Evolutionary conservation across 306 rosid genomes (phyloP), one percentile per base, ranked within the genome.

Genomic region (Malus sieversii): DNA sequence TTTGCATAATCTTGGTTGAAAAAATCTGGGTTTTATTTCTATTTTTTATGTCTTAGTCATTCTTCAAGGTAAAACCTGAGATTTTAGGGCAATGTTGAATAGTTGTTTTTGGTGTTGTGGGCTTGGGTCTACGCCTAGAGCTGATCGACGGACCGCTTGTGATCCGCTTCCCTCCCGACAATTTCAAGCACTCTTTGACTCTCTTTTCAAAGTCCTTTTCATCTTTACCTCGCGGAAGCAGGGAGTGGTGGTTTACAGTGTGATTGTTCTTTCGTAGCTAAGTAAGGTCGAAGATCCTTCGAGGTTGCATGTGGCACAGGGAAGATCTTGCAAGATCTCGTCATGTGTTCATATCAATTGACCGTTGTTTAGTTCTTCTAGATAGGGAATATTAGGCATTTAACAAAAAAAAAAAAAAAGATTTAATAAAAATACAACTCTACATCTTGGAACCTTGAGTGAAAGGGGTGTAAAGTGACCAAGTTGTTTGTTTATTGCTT

Each of bases 401-500:
- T 38, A 38, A 38, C 42, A 38, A 38, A 38, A 38, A 38, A 38
- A 7, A 35, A 7, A 6, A 6, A 38, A 38, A 7, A 38, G 0
- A 0, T 0, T 38, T 38, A 38, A 38, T 38, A 38, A 38, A 38
- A 38, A 6, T 38, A 38, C 59, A 72, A 72, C 84, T 51, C 57
- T 42, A 23, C 62, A 62, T 19, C 35, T 58, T 63, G 51, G 66
- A 69, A 60, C 62, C 20, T 75, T 53, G 61, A 68, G 73, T 83
- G 58, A 64, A 45, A 40, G 51, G 20, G 60, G 59, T 61, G 72
- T 80, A 81, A 75, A 69, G 81, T 68, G 82, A 51, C 72, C 64
- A 58, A 59, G 71, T 76, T 81, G 60, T 77, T 82, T 75, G 81
- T 81, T 70, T 73, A 40, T 67, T 55, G 29, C 44, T 33, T 62